Percentiles rank a stretch among this genome's conserved stretches.
phyloP scores from a whole-genome alignment of 768 basidiomycete genomes.

The Naganishia vishniacii region DNA sequence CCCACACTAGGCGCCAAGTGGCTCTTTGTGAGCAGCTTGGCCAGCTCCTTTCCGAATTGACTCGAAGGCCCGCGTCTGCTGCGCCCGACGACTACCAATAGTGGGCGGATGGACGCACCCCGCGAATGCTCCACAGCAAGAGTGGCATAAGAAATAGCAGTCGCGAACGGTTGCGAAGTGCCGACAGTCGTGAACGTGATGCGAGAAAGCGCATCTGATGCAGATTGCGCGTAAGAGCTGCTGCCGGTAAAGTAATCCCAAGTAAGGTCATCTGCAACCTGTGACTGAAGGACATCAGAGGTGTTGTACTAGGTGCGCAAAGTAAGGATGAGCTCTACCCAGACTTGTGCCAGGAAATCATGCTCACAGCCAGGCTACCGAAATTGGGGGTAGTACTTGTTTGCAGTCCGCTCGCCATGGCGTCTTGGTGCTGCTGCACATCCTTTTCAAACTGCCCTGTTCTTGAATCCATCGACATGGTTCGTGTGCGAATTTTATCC shows the following conservation, averaged over 20 bases:
- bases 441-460: constrained; percentile 16
- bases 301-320: constrained; percentile 2
- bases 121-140: constrained; percentile 50
- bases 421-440: constrained; percentile 13
- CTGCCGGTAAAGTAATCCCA: constrained; percentile 63
- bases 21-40: constrained; percentile 59
- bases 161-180: constrained; percentile 40
- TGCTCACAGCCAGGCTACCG: constrained; percentile 1
- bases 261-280: constrained; percentile 58
- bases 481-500: background rate
- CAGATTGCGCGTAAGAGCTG: constrained; percentile 27
- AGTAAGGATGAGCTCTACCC: background rate
- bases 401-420: constrained; percentile 5
- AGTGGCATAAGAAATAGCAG: constrained; percentile 59
- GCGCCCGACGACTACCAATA: constrained; percentile 67
- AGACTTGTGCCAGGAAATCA: too few species aligned
- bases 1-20: constrained; percentile 52
- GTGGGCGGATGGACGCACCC: constrained; percentile 48
- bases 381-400: constrained; percentile 3
- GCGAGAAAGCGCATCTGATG: constrained; percentile 55
- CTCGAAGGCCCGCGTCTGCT: constrained; percentile 57
- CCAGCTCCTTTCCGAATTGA: constrained; percentile 61
- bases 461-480: constrained; percentile 5
- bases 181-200: constrained; percentile 58
- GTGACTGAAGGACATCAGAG: constrained; percentile 14